A percentile compares a stretch with the other conserved stretches of the same genome.
Conservation (phyloP, 2,329 filamentous ascomycete genomes). For the Neofusicoccum sp. region DNA sequence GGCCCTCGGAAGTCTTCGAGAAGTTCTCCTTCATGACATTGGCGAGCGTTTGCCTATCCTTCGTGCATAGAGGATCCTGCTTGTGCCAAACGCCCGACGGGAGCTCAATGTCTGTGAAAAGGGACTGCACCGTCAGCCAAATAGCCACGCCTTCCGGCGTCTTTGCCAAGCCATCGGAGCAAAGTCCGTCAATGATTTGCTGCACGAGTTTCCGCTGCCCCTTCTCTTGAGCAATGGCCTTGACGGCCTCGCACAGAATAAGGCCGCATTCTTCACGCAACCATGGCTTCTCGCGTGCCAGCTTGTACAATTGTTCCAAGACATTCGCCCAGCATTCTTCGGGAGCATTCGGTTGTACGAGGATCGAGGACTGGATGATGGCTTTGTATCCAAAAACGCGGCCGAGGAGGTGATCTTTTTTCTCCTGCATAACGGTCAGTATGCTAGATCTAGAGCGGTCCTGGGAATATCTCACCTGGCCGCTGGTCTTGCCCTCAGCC, state of each 20-base stretch:
- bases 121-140: slow-evolving; percentile 72
- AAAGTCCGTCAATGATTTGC: slow-evolving; percentile 64
- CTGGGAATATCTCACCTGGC: slow-evolving; percentile 49
- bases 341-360: slow-evolving; percentile 62
- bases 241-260: slow-evolving; percentile 73
- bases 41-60: slow-evolving; percentile 69
- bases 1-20: slow-evolving; percentile 51
- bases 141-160: slow-evolving; percentile 88
- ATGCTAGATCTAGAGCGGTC: neutral
- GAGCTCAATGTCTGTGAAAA: slow-evolving; percentile 65
- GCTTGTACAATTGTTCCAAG: slow-evolving; percentile 71
- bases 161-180: slow-evolving; percentile 68
- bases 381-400: slow-evolving; percentile 85
- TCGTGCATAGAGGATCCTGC: slow-evolving; percentile 70
- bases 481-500: slow-evolving; percentile 54
- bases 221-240: slow-evolving; percentile 51
- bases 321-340: slow-evolving; percentile 65
- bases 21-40: slow-evolving; percentile 79
- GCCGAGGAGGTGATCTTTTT: slow-evolving; percentile 82
- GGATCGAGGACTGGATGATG: slow-evolving; percentile 75
- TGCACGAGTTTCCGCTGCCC: slow-evolving; percentile 60
- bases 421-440: slow-evolving; percentile 64
- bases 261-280: slow-evolving; percentile 84
- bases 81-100: slow-evolving; percentile 73
- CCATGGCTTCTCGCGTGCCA: slow-evolving; percentile 85